Percentiles rank a stretch among this genome's conserved stretches.
Evolutionary conservation across 1,284 basidiomycete species (phyloP).

Genomic region (Clitocybe nebularis): DNA sequence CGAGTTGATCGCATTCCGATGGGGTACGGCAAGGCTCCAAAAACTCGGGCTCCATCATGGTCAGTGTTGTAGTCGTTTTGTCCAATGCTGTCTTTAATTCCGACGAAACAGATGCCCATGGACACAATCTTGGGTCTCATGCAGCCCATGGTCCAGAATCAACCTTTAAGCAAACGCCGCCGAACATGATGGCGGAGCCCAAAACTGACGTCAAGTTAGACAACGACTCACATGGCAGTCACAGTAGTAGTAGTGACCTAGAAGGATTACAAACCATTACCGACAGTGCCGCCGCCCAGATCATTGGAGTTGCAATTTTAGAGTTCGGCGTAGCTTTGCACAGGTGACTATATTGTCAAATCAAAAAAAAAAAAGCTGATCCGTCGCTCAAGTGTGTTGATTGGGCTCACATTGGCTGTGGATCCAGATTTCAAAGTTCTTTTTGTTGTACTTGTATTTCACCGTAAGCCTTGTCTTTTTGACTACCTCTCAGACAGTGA

Average conservation of each 20-base stretch:
- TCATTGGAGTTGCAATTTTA: constrained; percentile 83
- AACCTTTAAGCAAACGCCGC: constrained; percentile 5
- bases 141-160: constrained; percentile 67
- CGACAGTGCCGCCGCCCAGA: constrained; percentile 61
- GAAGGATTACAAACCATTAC: constrained; percentile 24
- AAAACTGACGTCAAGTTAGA: constrained; percentile 17
- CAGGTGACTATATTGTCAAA: constrained; percentile 35
- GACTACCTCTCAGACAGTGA: not conserved
- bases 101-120: constrained; percentile 50
- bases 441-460: constrained; percentile 90
- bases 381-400: constrained; percentile 58
- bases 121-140: constrained; percentile 62
- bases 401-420: constrained; percentile 92
- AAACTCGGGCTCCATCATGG: constrained; percentile 54
- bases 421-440: constrained; percentile 78
- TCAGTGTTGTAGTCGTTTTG: constrained; percentile 23
- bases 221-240: constrained; percentile 14
- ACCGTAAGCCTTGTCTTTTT: constrained; percentile 50
- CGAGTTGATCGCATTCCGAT: constrained; percentile 82
- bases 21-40: constrained; percentile 64
- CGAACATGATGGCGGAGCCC: constrained; percentile 9
- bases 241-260: constrained; percentile 20
- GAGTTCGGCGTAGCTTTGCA: constrained; percentile 94
- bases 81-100: constrained; percentile 6
- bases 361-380: not conserved